Conservation (phyloP, 139 green algal species). For the Helicosporidium sp. region DNA sequence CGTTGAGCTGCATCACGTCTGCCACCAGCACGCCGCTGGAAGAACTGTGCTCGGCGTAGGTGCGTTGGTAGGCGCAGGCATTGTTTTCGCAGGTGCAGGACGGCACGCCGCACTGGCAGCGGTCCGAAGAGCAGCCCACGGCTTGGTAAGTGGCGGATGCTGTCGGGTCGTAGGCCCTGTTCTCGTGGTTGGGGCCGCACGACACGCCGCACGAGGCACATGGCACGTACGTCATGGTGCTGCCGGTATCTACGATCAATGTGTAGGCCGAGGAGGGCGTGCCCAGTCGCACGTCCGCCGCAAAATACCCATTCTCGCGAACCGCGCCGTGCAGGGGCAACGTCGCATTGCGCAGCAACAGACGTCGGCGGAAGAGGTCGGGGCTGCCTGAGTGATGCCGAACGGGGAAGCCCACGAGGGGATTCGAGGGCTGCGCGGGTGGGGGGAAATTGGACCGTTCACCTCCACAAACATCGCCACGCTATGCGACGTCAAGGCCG, state of each 20-base stretch:
- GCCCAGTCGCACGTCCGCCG: slow-evolving; percentile 53
- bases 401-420: no score
- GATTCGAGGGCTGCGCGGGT: no score
- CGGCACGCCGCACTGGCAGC: slow-evolving; percentile 53
- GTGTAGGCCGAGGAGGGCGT: slow-evolving; percentile 53
- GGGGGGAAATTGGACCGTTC: no score
- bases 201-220: slow-evolving; percentile 42
- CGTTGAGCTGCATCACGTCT: slow-evolving; percentile 30
- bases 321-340: slow-evolving; percentile 43
- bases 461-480: no score
- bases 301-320: slow-evolving; percentile 61
- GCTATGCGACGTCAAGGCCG: no score
- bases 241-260: slow-evolving; percentile 90
- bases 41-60: slow-evolving; percentile 67
- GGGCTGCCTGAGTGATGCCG: no score
- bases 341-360: slow-evolving; percentile 27
- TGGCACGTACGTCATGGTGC: slow-evolving; percentile 81
- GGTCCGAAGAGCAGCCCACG: slow-evolving; percentile 32
- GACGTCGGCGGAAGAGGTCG: not conserved
- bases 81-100: slow-evolving; percentile 31
- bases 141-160: slow-evolving; percentile 25
- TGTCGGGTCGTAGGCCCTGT: slow-evolving; percentile 39
- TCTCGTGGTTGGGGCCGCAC: slow-evolving; percentile 44
- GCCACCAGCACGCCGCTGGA: slow-evolving; percentile 34
- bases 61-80: slow-evolving; percentile 58